phyloP scores from a whole-genome alignment of 2,329 filamentous ascomycete genomes.

The Chaetomiaceae sp. region DNA sequence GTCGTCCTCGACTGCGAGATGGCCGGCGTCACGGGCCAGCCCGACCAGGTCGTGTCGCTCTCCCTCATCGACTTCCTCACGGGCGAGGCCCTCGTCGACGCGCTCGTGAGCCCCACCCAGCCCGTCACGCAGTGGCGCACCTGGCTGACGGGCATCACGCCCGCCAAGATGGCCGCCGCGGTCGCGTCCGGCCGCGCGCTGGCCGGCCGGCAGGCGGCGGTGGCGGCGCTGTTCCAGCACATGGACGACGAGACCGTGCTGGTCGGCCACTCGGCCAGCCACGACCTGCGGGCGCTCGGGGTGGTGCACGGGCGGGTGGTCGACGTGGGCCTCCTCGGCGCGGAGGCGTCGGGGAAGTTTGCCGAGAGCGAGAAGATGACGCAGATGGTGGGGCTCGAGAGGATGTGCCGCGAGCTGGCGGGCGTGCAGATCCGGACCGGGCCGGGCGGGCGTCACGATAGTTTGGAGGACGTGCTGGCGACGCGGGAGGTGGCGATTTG shows the following conservation, averaged over 20 bases:
- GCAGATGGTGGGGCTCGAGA: not conserved
- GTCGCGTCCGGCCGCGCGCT: not conserved
- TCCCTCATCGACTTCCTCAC: not conserved
- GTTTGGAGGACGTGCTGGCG: slow-evolving; percentile 5
- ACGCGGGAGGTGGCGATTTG: slow-evolving; percentile 6
- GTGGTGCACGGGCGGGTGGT: not conserved
- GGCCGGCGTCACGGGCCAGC: not conserved
- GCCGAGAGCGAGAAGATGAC: not conserved
- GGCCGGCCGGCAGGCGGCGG: not conserved
- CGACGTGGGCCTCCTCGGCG: not conserved
- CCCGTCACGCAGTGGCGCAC: not conserved
- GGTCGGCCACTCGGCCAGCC: not conserved
- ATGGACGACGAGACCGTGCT: not conserved
- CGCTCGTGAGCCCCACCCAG: not conserved
- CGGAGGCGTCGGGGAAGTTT: not conserved
- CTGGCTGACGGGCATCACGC: not conserved
- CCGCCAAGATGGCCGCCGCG: not conserved
- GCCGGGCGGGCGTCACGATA: not conserved
- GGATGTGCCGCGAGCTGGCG: not conserved
- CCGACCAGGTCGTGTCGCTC: not conserved
- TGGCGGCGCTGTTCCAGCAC: not conserved
- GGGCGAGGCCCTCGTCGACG: not conserved
- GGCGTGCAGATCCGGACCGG: not conserved
- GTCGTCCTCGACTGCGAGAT: slow-evolving; percentile 6
- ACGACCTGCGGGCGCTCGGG: not conserved